Percentiles rank a stretch among this genome's conserved stretches.
These are phyloP conservation scores for Xylaria acuta DNA, from an alignment of 495 filamentous ascomycete species.

Conservation along the genomic window DNA sequence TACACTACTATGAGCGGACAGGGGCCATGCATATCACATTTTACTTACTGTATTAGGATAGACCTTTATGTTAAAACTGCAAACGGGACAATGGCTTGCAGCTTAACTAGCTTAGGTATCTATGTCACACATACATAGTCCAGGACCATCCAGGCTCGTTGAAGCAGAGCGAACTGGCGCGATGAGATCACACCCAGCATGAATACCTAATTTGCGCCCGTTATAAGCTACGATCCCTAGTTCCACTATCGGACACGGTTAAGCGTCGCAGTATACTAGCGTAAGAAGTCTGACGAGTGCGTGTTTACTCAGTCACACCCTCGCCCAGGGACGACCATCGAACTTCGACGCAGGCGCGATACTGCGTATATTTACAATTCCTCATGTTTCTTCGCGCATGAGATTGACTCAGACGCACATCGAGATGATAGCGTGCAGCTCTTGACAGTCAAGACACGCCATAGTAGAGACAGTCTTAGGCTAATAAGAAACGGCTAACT, in stretches of 20 bases:
- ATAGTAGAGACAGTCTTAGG: background rate
- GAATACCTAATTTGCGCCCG: background rate
- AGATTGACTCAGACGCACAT: background rate
- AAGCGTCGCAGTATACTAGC: background rate
- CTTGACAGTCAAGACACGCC: background rate
- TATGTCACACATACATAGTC: background rate
- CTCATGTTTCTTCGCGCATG: background rate
- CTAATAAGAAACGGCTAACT: background rate
- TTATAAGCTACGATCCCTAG: background rate
- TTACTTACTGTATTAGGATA: background rate
- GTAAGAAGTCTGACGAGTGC: background rate
- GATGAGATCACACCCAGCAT: background rate
- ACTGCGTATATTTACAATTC: background rate
- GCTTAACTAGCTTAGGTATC: background rate
- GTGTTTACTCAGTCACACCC: conserved; percentile 1
- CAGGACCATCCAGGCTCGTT: background rate
- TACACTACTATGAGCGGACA: background rate
- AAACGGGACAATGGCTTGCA: background rate
- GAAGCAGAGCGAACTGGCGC: background rate
- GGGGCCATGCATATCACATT: background rate
- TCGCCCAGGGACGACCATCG: background rate
- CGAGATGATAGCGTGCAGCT: background rate
- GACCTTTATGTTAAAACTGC: background rate
- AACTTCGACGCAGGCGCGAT: background rate
- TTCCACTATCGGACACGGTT: background rate